Conservation (phyloP, 345 rosid species). For the Rhodomyrtus tomentosa region DNA sequence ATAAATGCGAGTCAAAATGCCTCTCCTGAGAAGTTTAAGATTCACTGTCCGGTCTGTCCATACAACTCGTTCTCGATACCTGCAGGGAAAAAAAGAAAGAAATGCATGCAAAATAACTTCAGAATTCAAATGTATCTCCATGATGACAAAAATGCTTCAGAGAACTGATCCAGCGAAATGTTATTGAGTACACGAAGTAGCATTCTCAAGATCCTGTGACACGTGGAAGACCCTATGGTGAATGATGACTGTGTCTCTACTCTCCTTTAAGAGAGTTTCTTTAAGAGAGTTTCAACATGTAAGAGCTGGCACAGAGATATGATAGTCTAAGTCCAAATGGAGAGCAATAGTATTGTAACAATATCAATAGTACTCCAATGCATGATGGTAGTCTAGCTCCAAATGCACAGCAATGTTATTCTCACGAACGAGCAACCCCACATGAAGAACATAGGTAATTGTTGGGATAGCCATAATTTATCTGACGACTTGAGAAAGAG, state of each 20-base stretch:
- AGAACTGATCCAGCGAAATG: neutral
- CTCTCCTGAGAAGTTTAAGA: conserved; percentile 61
- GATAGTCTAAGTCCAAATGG: neutral
- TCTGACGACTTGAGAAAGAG: neutral
- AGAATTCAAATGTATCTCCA: neutral
- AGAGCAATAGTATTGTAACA: neutral
- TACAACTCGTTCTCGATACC: conserved; percentile 75
- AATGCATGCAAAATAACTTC: neutral
- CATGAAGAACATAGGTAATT: neutral
- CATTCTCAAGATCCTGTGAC: neutral
- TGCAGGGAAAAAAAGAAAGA: conserved; percentile 1
- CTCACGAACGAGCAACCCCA: neutral
- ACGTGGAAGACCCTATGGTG: neutral
- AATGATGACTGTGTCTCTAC: neutral
- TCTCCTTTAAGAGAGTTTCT: neutral
- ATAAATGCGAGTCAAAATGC: conserved; percentile 67
- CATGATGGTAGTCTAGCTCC: neutral
- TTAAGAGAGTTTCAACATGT: neutral
- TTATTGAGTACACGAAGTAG: neutral
- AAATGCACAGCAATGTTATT: neutral
- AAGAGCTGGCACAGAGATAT: neutral
- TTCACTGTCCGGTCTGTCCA: conserved; percentile 58
- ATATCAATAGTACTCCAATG: neutral
- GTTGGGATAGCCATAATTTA: neutral
- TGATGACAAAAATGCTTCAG: neutral